phyloP scores from a whole-genome alignment of 176 grass and related monocot genomes.

The Musa schizocarpa region DNA sequence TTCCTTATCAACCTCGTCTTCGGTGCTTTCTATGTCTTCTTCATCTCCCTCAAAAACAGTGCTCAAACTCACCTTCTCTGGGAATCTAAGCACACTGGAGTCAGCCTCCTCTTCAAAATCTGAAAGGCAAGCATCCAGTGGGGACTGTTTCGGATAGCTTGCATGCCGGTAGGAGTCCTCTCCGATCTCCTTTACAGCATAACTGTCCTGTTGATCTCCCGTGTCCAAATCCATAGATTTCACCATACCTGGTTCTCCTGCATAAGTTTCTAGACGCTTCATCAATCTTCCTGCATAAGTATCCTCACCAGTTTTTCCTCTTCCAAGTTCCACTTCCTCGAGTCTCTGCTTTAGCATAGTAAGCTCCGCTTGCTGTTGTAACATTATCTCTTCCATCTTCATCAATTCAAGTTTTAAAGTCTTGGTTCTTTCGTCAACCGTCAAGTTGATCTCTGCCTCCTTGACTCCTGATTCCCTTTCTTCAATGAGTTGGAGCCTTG shows the following conservation, averaged over 20 bases:
- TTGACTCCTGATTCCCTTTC: slow-evolving; percentile 23
- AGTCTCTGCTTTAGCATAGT: slow-evolving; percentile 32
- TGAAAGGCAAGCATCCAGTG: slow-evolving; percentile 1
- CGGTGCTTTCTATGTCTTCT: slow-evolving; percentile 21
- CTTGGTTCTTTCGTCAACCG: slow-evolving; percentile 35
- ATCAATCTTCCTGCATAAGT: slow-evolving; percentile 35
- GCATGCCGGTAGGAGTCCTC: slow-evolving; percentile 39
- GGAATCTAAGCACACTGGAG: slow-evolving; percentile 32
- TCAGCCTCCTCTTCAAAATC: slow-evolving; percentile 29
- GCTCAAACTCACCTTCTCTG: slow-evolving; percentile 52
- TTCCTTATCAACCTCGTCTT: slow-evolving; percentile 62
- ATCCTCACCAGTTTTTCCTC: slow-evolving; percentile 10
- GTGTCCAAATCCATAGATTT: slow-evolving; percentile 87
- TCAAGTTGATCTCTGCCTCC: slow-evolving; percentile 50
- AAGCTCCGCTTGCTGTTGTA: slow-evolving; percentile 49
- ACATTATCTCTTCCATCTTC: slow-evolving; percentile 46
- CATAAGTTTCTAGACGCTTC: slow-evolving; percentile 43
- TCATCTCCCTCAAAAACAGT: slow-evolving; percentile 56
- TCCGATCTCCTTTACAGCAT: slow-evolving; percentile 67
- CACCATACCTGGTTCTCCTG: slow-evolving; percentile 47
- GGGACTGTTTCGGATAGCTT: slow-evolving; percentile 21
- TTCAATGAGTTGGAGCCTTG: slow-evolving; percentile 43
- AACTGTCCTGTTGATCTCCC: slow-evolving; percentile 39
- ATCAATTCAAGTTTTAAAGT: slow-evolving; percentile 29
- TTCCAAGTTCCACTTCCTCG: slow-evolving; percentile 48